These are phyloP conservation scores for Leccinum pachyderme DNA, from an alignment of 1,284 basidiomycete genomes.

Conservation along the genomic window DNA sequence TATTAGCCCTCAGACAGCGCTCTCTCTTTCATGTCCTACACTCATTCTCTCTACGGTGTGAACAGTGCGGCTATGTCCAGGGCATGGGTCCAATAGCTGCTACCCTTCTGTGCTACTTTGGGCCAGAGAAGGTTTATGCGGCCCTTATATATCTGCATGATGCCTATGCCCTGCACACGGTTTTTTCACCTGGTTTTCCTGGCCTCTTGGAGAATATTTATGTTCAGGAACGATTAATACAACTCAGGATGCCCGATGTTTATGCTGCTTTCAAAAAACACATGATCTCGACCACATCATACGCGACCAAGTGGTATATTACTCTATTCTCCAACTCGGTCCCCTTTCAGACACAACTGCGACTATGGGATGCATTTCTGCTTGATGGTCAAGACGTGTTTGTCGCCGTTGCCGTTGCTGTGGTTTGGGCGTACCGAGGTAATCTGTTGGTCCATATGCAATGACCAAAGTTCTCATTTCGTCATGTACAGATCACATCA, in stretches of 20 bases:
- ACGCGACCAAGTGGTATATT: constrained; percentile 99
- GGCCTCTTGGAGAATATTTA: constrained; percentile 94
- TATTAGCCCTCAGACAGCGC: constrained; percentile 64
- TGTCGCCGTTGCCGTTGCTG: constrained; percentile 78
- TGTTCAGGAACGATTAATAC: constrained; percentile 86
- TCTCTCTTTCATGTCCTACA: constrained; percentile 95
- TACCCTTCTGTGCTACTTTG: constrained; percentile 91
- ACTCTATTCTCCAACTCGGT: constrained; percentile 94
- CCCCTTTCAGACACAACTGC: constrained; percentile 93
- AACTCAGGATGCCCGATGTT: constrained; percentile 86
- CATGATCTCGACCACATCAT: constrained; percentile 89
- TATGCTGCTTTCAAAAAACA: constrained; percentile 82
- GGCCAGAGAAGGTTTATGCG: constrained; percentile 84
- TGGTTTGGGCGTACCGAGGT: constrained; percentile 90
- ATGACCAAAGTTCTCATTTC: constrained; percentile 4
- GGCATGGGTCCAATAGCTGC: constrained; percentile 99
- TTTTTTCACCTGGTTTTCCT: constrained; percentile 95
- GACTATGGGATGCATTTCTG: constrained; percentile 93
- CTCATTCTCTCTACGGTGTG: constrained; percentile 82
- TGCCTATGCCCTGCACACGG: constrained; percentile 83
- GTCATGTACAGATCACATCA: constrained; percentile 67
- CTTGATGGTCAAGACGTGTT: constrained; percentile 90
- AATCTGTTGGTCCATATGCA: constrained; percentile 19
- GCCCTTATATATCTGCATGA: constrained; percentile 84
- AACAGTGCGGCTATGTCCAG: constrained; percentile 95